Base-by-base conservation (phyloP, 2,329 filamentous ascomycete species). In the Neonectria ditissima region DNA sequence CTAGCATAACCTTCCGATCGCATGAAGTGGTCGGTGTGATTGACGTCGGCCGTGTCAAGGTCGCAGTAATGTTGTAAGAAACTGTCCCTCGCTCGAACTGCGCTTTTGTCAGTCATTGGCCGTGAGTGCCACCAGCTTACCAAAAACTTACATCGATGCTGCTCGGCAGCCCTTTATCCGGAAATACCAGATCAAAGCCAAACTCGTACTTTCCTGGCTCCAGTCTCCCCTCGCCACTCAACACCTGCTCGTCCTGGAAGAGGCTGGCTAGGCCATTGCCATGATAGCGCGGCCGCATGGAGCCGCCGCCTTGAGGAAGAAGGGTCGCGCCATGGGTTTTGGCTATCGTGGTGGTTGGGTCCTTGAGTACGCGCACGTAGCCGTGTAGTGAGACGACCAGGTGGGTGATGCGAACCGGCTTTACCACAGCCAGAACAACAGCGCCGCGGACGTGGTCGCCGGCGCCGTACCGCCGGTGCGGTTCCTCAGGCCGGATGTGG, bases 71-170 rank as follows among this genome's bases (percentile, higher is more conserved):
- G 81, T 95, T 89, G 80, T 98, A 99, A 20, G 92, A 91, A 72
- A 99, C 93, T 2, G 93, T 94, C 37, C 96, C 96, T 75, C 95
- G 90, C 80, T 98, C 96, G 78, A 99, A 99, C 94, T 98, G 78
- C 28, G 26, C 37, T 10, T 11, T 22, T 16, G 59, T 72, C 45
- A 69, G 64, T 54, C 54, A 63, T 62, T 41, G 44, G 18, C 16
- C 39, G 18, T 14, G 13, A 50, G 10, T 20, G 20, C 14, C 20
- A 44, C 39, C 32, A 24, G 52, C 30, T 45, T 20, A 47, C 7
- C 16, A 32, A 50, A 20, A 51, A 83, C 92, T 75, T 86, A 97
- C 95, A 80, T 97, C 94, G 75, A 99, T 95, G 77, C 95, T 97
- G 79, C 93, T 97, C n/a, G 92, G 92, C 62, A 96, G 80, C 5